Conservation (phyloP, 2,329 filamentous ascomycete species). For the Chrysosporium keratinophilum region DNA sequence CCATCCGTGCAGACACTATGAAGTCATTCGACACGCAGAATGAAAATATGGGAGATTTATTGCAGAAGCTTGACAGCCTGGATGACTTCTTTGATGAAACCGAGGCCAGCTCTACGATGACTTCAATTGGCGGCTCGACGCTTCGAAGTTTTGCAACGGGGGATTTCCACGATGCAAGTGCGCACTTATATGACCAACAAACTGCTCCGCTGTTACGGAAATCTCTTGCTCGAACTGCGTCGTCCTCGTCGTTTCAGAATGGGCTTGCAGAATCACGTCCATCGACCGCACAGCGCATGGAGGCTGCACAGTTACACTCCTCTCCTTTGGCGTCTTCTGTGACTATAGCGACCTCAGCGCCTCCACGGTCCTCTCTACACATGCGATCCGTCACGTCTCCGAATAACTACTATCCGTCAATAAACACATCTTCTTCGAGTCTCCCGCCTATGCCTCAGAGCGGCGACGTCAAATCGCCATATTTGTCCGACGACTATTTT, state of each 20-base stretch:
- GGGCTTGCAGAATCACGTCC: constrained; percentile 66
- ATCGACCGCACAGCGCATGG: constrained; percentile 43
- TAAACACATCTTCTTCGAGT: constrained; percentile 21
- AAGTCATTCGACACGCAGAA: constrained; percentile 63
- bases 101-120: constrained; percentile 47
- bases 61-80: constrained; percentile 65
- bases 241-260: constrained; percentile 69
- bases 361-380: constrained; percentile 59
- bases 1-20: constrained; percentile 79
- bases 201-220: constrained; percentile 83
- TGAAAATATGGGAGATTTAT: constrained; percentile 68
- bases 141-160: constrained; percentile 43
- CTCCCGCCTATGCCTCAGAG: constrained; percentile 26
- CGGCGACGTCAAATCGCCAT: constrained; percentile 48
- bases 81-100: constrained; percentile 72
- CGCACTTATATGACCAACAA: constrained; percentile 84
- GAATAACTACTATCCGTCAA: constrained; percentile 40
- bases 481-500: constrained; percentile 66
- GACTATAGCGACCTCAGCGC: constrained; percentile 39
- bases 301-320: constrained; percentile 48
- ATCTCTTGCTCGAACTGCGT: constrained; percentile 61
- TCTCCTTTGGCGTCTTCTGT: constrained; percentile 33
- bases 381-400: constrained; percentile 78
- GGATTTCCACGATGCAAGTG: constrained; percentile 60
- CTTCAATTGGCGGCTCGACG: constrained; percentile 28